Base-by-base conservation (phyloP, 768 basidiomycete genomes). In the Heimioporus sp. region DNA sequence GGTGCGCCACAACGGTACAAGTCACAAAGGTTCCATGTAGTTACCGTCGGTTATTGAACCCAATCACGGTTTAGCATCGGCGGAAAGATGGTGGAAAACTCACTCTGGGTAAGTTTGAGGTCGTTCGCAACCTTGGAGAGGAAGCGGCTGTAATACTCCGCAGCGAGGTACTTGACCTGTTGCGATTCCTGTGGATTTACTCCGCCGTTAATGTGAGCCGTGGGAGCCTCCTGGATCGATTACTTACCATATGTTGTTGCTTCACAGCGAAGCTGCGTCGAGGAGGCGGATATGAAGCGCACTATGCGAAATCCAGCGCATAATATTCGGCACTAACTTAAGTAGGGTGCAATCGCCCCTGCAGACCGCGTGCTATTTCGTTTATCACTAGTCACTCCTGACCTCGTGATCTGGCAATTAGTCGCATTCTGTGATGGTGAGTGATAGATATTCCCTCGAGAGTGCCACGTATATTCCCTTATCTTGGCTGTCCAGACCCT, bases 51-150 rank as follows among this genome's bases (percentile, higher is more conserved):
- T 45, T 36, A 39, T 58, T 38, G 34, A 37, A 19, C 19, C 59
- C 46, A 37, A 13, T 30, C 32, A 34, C 24, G 31, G 28, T 20
- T 34, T 38, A 17, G 37, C 12, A 41, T 42, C 41, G 11, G 16
- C 48, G 42, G 30, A 32, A 37, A 40, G 21, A 48, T 17, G 34
- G 46, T 40, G 21, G 36, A 39, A 35, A 54, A 80, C 60, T 61
- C 34, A 84, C 83, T 84, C 17, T 81, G 74, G 53, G 77, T 81
- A 10, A 80, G 80, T 61, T 75, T 79, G 39, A 82, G 74, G 58
- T 74, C 72, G 58, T 80, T 84, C 16, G 85, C 82, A 19, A 59
- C 55, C 39, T 74, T 65, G 4, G 87, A 86, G 20, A 87, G 68
- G 61, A 85, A 87, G 2, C 64, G 53, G 1, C 57, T 46, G 64